A percentile compares a stretch with the other conserved stretches of the same genome.
Evolutionary conservation across 2,329 filamentous ascomycete species (phyloP).

Genomic region (Pseudogymnoascus pannorum): DNA sequence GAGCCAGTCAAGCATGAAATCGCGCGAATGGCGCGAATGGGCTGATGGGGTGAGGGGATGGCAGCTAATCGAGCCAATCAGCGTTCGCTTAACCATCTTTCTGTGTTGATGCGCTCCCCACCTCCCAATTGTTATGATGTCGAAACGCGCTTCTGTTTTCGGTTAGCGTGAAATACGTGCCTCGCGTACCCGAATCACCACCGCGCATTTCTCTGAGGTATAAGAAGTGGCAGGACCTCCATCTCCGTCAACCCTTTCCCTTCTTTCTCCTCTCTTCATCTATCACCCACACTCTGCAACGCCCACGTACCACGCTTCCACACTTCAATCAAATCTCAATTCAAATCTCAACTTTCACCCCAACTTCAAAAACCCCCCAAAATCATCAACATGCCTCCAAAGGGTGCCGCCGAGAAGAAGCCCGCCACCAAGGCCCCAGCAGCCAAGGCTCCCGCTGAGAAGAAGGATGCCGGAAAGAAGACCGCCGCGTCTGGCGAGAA

Average conservation of each 20-base stretch:
- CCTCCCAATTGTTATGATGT: conserved; percentile 8
- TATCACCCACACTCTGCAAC: conserved; percentile 23
- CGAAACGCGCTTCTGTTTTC: conserved; percentile 12
- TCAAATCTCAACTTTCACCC: conserved; percentile 23
- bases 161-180: neutral
- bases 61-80: conserved; percentile 9
- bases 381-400: conserved; percentile 79
- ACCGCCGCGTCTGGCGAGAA: conserved; percentile 92
- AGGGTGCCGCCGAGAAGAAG: conserved; percentile 92
- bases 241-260: conserved; percentile 12
- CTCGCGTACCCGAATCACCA: conserved; percentile 12
- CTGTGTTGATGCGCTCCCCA: conserved; percentile 3
- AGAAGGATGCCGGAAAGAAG: conserved; percentile 99
- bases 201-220: conserved; percentile 12
- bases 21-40: conserved; percentile 14
- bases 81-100: neutral
- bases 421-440: conserved; percentile 91
- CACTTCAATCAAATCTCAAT: conserved; percentile 29
- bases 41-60: conserved; percentile 21
- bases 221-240: conserved; percentile 12
- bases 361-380: conserved; percentile 23
- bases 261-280: conserved; percentile 25
- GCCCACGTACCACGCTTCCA: conserved; percentile 14
- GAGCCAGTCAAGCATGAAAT: conserved; percentile 14
- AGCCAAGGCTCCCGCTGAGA: conserved; percentile 82